A percentile compares a stretch with the other conserved stretches of the same genome.
These are phyloP conservation scores for Tanozyma kutaoensis DNA, from an alignment of 805 yeast genomes.

Conservation along the genomic window DNA sequence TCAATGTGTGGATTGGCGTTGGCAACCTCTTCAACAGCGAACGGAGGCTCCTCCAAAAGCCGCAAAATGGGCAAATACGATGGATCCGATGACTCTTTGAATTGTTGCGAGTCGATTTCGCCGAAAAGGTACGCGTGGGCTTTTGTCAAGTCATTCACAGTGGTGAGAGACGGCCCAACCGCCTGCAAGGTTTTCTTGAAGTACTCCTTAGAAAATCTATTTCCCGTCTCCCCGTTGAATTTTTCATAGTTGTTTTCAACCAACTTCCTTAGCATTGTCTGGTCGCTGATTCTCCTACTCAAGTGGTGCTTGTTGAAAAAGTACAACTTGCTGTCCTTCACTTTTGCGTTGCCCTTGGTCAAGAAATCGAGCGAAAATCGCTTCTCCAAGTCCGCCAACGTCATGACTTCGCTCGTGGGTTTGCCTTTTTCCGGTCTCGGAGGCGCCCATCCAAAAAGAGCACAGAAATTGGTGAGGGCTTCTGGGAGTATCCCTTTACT, in stretches of 20 bases:
- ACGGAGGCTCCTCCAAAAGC: constrained; percentile 2
- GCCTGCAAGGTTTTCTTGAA: constrained; percentile 25
- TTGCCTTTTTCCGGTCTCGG: constrained; percentile 37
- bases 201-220: constrained; percentile 12
- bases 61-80: constrained; percentile 7
- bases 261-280: constrained; percentile 18
- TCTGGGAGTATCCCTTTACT: constrained; percentile 67
- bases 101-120: constrained; percentile 15
- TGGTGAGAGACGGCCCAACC: constrained; percentile 37
- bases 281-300: constrained; percentile 24
- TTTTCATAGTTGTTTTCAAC: constrained; percentile 15
- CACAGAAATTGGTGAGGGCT: constrained; percentile 77
- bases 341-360: constrained; percentile 91
- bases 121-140: constrained; percentile 37
- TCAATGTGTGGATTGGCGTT: constrained; percentile 1
- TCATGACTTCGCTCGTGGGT: constrained; percentile 37
- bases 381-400: constrained; percentile 35
- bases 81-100: constrained; percentile 5
- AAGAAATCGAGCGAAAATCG: constrained; percentile 56
- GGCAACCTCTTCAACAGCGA: constrained; percentile 1
- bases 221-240: constrained; percentile 5
- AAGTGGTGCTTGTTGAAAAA: constrained; percentile 70
- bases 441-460: constrained; percentile 93
- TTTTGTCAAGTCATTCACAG: constrained; percentile 36
- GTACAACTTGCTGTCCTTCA: constrained; percentile 60